Evolutionary conservation across 139 green algal genomes (phyloP).

Genomic region (Trebouxia sp.): DNA sequence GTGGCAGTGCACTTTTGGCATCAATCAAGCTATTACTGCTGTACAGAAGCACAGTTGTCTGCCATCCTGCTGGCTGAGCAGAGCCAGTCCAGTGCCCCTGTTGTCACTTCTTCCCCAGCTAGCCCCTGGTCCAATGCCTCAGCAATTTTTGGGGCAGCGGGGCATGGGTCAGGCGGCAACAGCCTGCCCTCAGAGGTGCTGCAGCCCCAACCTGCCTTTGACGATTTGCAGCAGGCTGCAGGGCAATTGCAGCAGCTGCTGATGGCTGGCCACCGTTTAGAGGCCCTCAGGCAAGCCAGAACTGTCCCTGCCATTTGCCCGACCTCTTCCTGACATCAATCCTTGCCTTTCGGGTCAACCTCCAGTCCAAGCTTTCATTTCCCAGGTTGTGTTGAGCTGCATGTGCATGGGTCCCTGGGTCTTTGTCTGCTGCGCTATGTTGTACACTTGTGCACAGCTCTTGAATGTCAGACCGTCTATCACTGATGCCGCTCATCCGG

Average conservation of each 20-base stretch:
- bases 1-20: not conserved
- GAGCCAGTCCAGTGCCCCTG: not conserved
- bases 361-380: no score
- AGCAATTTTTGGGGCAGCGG: not conserved
- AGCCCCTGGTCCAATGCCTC: slow-evolving; percentile 35
- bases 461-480: no score
- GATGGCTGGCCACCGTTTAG: slow-evolving; percentile 44
- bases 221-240: slow-evolving; percentile 30
- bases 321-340: no score
- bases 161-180: not conserved
- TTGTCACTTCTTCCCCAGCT: not conserved
- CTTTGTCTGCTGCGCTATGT: no score
- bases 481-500: no score
- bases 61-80: not conserved
- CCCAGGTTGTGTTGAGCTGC: no score
- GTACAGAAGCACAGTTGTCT: slow-evolving; percentile 26
- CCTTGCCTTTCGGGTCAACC: no score
- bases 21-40: not conserved
- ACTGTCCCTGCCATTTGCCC: no score
- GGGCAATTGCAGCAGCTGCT: slow-evolving; percentile 63
- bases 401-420: no score
- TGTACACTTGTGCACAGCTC: no score
- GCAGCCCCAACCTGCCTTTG: not conserved
- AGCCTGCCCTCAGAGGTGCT: slow-evolving; percentile 16
- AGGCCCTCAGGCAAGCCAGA: slow-evolving; percentile 56